Conservation (phyloP, 2,329 filamentous ascomycete genomes). For the Fusarium sp. region DNA sequence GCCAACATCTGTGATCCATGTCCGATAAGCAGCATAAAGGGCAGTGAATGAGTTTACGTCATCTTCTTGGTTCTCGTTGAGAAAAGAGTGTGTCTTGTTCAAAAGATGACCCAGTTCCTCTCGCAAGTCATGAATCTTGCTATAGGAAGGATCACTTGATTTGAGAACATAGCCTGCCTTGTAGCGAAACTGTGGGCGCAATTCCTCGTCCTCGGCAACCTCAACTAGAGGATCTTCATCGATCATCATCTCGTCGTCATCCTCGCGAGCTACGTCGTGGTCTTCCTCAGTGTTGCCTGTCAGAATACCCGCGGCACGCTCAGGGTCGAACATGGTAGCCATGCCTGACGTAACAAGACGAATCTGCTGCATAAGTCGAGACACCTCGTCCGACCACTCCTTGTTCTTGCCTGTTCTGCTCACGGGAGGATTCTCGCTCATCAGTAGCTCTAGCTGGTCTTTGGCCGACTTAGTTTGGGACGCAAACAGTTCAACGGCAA, state of each 20-base stretch:
- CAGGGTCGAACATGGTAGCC: conserved; percentile 86
- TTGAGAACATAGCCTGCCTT: conserved; percentile 85
- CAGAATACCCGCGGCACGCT: conserved; percentile 68
- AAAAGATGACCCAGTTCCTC: conserved; percentile 82
- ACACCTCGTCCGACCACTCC: conserved; percentile 98
- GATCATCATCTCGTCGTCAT: conserved; percentile 56
- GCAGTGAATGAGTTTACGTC: conserved; percentile 96
- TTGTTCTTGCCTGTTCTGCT: conserved; percentile 96
- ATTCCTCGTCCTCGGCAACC: conserved; percentile 79
- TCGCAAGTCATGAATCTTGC: conserved; percentile 80
- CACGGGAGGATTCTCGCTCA: conserved; percentile 80
- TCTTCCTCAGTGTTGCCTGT: conserved; percentile 57
- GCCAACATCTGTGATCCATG: conserved; percentile 97
- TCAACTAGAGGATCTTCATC: conserved; percentile 67
- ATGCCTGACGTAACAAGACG: conserved; percentile 90
- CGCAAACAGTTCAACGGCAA: conserved; percentile 89
- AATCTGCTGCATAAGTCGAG: conserved; percentile 85
- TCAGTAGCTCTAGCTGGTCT: conserved; percentile 78
- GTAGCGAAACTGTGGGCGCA: conserved; percentile 88
- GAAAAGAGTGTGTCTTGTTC: conserved; percentile 84
- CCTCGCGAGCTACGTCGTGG: conserved; percentile 59
- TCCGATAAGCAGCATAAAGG: conserved; percentile 89
- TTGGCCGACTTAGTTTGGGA: conserved; percentile 82
- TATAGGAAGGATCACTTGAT: conserved; percentile 66
- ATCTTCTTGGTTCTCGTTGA: conserved; percentile 86